Evolutionary conservation across 495 filamentous ascomycete genomes (phyloP), one percentile per base, ranked within the genome.

Genomic region (Tirmania nivea): DNA sequence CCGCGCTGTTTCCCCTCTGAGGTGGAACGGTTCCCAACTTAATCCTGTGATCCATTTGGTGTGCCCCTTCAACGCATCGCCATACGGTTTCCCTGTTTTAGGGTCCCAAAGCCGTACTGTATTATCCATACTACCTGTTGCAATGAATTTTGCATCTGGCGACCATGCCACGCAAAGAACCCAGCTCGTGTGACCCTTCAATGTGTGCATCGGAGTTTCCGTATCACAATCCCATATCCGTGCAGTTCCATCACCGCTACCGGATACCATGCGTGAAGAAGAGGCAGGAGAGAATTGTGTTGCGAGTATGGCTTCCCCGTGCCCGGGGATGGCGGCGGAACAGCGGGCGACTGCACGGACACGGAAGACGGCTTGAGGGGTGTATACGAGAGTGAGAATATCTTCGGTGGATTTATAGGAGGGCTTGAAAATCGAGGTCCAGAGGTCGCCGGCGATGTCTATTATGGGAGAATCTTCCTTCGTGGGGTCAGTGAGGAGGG

Each of bases 151-250:
- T 14, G 80, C 84, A 62, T 93, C 85, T 8, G 85, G 89, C 34
- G 81, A 87, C 78, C 83, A 99, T 54, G 73, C 76, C 12, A 93
- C 82, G 1, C 78, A 83, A 57, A 99, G 69, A 8, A 99, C 88
- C 89, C 88, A 96, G 56, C 81, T 81, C 12, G 83, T 84, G 66
- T 96, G 92, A 11, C 90, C 90, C 64, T 92, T 93, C 20, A 99
- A 67, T 2, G 88, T 95, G 64, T 83, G 75, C 52, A 86, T 69
- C 0, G 92, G 87, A 0, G 89, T 96, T 48, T 88, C 88, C 0
- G 85, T 95, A 61, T 96, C 84, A 52, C 86, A 92, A 60, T 99
- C 90, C 83, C 85, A 95, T 69, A 99, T 78, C 49, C 92, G 72
- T 8, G 90, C 92, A 8, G 92, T 96, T 35, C 78, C 78, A 59